Conservation (phyloP, 2,329 filamentous ascomycete species). For the Fusarium denticulatum region DNA sequence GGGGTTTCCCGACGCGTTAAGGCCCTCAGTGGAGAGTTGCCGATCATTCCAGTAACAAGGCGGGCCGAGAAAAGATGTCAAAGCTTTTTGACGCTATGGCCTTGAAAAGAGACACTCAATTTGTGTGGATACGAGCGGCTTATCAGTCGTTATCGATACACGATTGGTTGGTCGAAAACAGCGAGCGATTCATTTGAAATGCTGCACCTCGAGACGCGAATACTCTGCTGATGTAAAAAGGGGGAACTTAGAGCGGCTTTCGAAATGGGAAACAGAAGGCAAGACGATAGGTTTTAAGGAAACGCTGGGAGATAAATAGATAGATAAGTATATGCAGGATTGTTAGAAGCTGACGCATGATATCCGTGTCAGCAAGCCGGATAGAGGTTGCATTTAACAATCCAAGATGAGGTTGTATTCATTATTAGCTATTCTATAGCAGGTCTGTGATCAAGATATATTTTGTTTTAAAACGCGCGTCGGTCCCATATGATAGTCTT, state of each 20-base stretch:
- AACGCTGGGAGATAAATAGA: not conserved
- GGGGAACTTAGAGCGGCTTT: not conserved
- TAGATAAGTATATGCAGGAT: not conserved
- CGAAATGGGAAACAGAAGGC: not conserved
- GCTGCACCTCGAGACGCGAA: not conserved
- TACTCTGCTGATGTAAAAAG: not conserved
- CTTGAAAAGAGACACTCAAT: not conserved
- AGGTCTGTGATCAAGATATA: too few species aligned
- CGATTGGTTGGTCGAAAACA: not conserved
- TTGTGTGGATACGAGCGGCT: not conserved
- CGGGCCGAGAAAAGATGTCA: not conserved
- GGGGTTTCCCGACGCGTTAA: too few species aligned
- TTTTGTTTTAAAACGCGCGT: too few species aligned
- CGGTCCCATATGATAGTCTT: too few species aligned
- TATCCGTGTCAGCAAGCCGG: accelerated
- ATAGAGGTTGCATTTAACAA: not conserved
- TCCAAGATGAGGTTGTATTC: too few species aligned
- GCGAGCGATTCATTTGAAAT: accelerated
- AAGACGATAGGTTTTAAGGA: not conserved
- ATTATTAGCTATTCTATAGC: too few species aligned
- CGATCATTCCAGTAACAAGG: not conserved
- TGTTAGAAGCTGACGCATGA: not conserved
- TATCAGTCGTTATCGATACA: too few species aligned
- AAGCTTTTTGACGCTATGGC: not conserved
- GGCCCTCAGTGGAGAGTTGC: not conserved